phyloP scores from a whole-genome alignment of 306 rosid species.

The Boehmeria nivea region DNA sequence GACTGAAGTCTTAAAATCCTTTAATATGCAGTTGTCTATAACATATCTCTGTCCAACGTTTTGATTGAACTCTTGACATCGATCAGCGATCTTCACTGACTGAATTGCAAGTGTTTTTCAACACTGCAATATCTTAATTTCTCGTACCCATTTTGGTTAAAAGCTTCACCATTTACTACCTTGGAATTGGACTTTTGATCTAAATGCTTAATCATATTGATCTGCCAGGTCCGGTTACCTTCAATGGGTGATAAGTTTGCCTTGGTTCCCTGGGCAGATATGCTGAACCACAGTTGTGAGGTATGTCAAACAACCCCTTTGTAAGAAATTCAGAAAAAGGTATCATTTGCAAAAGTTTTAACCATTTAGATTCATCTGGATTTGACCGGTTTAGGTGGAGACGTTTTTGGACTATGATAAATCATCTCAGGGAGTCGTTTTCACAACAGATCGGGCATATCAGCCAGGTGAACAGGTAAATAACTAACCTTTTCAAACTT shows the following conservation, averaged over 20 bases:
- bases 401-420: slow-evolving; percentile 87
- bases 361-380: slow-evolving; percentile 14
- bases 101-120: too few species aligned
- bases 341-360: slow-evolving; percentile 6
- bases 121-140: too few species aligned
- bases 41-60: too few species aligned
- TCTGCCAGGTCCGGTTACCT: slow-evolving; percentile 81
- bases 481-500: slow-evolving; percentile 16
- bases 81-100: too few species aligned
- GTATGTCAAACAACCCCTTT: slow-evolving; percentile 35
- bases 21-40: too few species aligned
- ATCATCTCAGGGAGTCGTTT: slow-evolving; percentile 73
- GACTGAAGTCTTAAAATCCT: too few species aligned
- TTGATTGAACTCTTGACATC: too few species aligned
- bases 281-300: slow-evolving; percentile 93
- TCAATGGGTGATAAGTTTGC: slow-evolving; percentile 86
- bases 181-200: slow-evolving; percentile 13
- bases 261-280: slow-evolving; percentile 98
- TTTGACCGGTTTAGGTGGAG: slow-evolving; percentile 63
- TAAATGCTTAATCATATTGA: slow-evolving; percentile 8
- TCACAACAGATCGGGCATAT: slow-evolving; percentile 71
- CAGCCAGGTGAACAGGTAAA: slow-evolving; percentile 99
- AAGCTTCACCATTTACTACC: not conserved
- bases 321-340: slow-evolving; percentile 4
- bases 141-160: too few species aligned